These are phyloP conservation scores for Populus simonii DNA, from an alignment of 345 rosid species.

Conservation along the genomic window DNA sequence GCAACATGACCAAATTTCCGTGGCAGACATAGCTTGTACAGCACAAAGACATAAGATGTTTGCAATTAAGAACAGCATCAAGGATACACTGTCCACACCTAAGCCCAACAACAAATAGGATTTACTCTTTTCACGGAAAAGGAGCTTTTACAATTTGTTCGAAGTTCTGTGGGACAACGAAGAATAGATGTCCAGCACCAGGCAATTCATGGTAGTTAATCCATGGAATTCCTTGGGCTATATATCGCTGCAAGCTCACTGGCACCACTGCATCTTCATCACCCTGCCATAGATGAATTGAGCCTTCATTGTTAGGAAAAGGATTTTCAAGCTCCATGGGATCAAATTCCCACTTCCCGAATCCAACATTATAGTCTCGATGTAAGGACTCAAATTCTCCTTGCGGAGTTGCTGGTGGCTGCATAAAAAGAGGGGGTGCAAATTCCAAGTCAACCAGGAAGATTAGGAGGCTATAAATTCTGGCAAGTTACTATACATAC, in stretches of 20 bases:
- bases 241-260: constrained; percentile 23
- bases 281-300: constrained; percentile 34
- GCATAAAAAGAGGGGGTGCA: not conserved
- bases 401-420: constrained; percentile 14
- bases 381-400: constrained; percentile 23
- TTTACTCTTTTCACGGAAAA: not conserved
- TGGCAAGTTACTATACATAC: not conserved
- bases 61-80: not conserved
- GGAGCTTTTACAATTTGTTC: constrained; percentile 9
- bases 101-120: not conserved
- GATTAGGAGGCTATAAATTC: not conserved
- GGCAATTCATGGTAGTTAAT: constrained; percentile 26
- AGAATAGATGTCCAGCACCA: constrained; percentile 24
- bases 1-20: not conserved
- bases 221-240: constrained; percentile 20
- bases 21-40: not conserved
- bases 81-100: not conserved
- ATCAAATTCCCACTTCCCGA: constrained; percentile 31
- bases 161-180: not conserved
- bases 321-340: constrained; percentile 28
- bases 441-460: not conserved
- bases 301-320: constrained; percentile 26
- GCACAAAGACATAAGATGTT: not conserved
- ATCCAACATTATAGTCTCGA: constrained; percentile 23
- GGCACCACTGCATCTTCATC: constrained; percentile 27